Percentiles rank a stretch among this genome's conserved stretches.
Conservation (phyloP, 2,329 filamentous ascomycete genomes). For the Elsinoe batatas region DNA sequence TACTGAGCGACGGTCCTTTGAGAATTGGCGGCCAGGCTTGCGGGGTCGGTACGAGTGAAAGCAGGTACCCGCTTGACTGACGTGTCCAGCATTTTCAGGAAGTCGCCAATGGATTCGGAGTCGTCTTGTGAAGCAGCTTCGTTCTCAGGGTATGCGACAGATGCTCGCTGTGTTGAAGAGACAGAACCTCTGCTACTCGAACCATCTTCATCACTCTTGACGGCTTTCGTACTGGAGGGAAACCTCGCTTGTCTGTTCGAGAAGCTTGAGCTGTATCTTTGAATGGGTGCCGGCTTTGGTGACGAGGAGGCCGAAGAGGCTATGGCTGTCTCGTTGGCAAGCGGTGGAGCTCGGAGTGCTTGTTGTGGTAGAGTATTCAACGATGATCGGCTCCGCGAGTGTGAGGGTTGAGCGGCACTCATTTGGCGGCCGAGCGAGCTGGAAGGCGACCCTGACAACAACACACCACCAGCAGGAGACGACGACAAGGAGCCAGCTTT, state of each 20-base stretch:
- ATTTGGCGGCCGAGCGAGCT: constrained; percentile 35
- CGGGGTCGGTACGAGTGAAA: constrained; percentile 56
- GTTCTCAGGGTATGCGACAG: constrained; percentile 64
- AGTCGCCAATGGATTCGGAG: constrained; percentile 88
- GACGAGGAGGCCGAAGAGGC: constrained; percentile 63
- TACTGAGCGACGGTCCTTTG: constrained; percentile 71
- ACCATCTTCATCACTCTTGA: constrained; percentile 63
- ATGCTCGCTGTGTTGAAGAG: constrained; percentile 61
- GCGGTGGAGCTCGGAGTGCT: constrained; percentile 57
- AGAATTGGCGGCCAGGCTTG: constrained; percentile 45
- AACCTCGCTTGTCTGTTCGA: constrained; percentile 70
- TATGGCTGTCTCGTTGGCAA: constrained; percentile 50
- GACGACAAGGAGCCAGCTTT: constrained; percentile 92
- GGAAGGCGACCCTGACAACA: constrained; percentile 45
- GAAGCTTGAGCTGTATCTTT: constrained; percentile 89
- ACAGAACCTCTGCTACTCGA: constrained; percentile 68
- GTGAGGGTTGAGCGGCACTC: constrained; percentile 25
- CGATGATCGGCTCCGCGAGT: constrained; percentile 60
- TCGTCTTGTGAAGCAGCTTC: constrained; percentile 62
- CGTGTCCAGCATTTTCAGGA: constrained; percentile 77
- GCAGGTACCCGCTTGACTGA: constrained; percentile 76
- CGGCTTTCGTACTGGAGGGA: constrained; percentile 60
- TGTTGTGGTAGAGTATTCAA: constrained; percentile 67
- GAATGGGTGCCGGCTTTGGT: constrained; percentile 67
- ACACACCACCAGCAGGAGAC: constrained; percentile 58